These are phyloP conservation scores for Aegilops longissima DNA, from an alignment of 176 grass and related monocot species.

Conservation along the genomic window DNA sequence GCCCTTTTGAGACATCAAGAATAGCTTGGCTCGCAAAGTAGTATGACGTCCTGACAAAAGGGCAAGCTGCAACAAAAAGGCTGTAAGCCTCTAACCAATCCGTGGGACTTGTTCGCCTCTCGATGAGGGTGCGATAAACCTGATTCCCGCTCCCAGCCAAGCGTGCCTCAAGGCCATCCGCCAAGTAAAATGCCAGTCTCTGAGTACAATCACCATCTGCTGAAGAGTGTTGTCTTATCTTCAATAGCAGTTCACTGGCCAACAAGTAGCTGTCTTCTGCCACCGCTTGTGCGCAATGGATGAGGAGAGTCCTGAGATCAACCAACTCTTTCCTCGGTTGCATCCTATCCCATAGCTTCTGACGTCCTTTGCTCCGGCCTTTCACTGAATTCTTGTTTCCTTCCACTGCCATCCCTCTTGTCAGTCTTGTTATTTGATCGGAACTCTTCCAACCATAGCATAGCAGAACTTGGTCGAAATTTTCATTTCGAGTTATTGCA, in stretches of 20 bases:
- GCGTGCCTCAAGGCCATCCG: constrained; percentile 58
- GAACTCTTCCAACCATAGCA: not conserved
- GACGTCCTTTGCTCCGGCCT: not conserved
- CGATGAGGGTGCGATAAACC: constrained; percentile 40
- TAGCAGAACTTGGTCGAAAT: constrained; percentile 55
- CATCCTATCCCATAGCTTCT: constrained; percentile 1
- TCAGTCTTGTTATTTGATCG: constrained; percentile 10
- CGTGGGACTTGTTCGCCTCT: constrained; percentile 8
- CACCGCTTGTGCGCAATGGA: constrained; percentile 54
- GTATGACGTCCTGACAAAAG: constrained; percentile 33
- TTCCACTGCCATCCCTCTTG: constrained; percentile 18
- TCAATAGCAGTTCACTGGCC: constrained; percentile 43
- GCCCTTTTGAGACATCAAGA: constrained; percentile 20
- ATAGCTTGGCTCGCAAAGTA: constrained; percentile 62
- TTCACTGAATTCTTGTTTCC: constrained; percentile 14
- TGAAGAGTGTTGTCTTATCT: constrained; percentile 55
- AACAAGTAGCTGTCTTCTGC: constrained; percentile 8
- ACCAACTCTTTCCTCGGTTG: constrained; percentile 12
- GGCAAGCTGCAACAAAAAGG: constrained; percentile 45
- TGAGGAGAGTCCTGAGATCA: constrained; percentile 55
- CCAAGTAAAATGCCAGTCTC: constrained; percentile 65
- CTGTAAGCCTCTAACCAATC: constrained; percentile 47
- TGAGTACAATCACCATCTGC: constrained; percentile 49
- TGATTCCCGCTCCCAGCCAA: constrained; percentile 51
- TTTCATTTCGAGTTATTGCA: constrained; percentile 40